Evolutionary conservation across 2,329 filamentous ascomycete genomes (phyloP).

Genomic region (Microsporum audouinii): DNA sequence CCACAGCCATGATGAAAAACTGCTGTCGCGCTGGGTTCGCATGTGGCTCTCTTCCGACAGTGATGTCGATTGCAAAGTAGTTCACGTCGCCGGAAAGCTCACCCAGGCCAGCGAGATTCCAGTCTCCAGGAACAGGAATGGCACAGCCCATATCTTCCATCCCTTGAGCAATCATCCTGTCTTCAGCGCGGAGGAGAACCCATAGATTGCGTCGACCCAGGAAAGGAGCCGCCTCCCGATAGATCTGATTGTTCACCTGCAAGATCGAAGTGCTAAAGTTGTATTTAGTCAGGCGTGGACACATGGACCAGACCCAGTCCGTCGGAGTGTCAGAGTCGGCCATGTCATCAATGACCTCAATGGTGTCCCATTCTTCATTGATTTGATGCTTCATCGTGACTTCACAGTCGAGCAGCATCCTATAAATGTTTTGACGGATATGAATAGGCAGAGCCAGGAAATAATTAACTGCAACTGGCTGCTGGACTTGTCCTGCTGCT

Average conservation of each 20-base stretch:
- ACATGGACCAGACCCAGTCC: neutral
- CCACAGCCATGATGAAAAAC: neutral
- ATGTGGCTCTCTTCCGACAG: neutral
- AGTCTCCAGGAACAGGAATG: neutral
- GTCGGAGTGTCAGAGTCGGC: neutral
- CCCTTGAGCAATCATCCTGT: neutral
- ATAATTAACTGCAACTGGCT: neutral
- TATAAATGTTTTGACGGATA: neutral
- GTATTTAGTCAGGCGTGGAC: neutral
- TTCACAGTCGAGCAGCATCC: neutral
- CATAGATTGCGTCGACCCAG: constrained; percentile 1
- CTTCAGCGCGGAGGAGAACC: neutral
- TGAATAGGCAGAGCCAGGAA: neutral
- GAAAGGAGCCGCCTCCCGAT: neutral
- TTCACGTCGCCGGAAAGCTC: neutral
- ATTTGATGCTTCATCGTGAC: neutral
- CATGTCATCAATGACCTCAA: neutral
- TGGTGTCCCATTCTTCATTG: neutral
- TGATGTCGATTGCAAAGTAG: neutral
- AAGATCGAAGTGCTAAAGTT: neutral
- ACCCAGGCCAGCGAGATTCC: neutral
- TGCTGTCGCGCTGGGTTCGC: neutral
- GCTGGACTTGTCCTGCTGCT: neutral
- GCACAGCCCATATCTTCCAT: neutral
- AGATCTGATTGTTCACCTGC: neutral